Conservation (phyloP, 169 alveolate genomes). For the Plasmodium malariae region DNA sequence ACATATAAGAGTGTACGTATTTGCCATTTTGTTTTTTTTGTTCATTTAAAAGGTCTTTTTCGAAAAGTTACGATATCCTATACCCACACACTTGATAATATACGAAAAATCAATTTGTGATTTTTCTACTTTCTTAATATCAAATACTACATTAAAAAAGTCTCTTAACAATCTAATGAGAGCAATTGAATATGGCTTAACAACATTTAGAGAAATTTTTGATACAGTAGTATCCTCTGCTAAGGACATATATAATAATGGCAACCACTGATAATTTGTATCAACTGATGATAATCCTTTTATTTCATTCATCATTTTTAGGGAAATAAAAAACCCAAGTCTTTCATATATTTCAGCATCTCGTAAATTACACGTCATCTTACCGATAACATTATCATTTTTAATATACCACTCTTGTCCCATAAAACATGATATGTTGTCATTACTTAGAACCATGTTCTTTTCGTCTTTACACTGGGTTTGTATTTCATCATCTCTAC, state of each 20-base stretch:
- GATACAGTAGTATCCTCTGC: conserved; percentile 69
- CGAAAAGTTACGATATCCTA: conserved; percentile 69
- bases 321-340: conserved; percentile 68
- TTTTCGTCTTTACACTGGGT: not conserved
- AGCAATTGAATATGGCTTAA: conserved; percentile 69
- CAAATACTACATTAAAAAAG: conserved; percentile 72
- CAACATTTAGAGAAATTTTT: conserved; percentile 27
- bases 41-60: conserved; percentile 61
- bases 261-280: conserved; percentile 75
- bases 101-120: conserved; percentile 70
- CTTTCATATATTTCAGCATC: conserved; percentile 73
- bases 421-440: not conserved
- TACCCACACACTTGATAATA: conserved; percentile 69
- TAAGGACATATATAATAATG: conserved; percentile 68
- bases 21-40: not conserved
- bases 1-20: not conserved
- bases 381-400: not conserved
- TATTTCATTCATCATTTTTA: conserved; percentile 64
- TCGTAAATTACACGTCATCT: not conserved
- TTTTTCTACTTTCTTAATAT: conserved; percentile 58
- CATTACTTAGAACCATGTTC: not conserved
- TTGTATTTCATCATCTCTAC: not conserved
- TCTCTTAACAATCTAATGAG: conserved; percentile 65
- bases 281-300: conserved; percentile 72
- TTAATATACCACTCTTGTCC: not conserved